Evolutionary conservation across 306 rosid genomes (phyloP).

Genomic region (Vigna hirtella): DNA sequence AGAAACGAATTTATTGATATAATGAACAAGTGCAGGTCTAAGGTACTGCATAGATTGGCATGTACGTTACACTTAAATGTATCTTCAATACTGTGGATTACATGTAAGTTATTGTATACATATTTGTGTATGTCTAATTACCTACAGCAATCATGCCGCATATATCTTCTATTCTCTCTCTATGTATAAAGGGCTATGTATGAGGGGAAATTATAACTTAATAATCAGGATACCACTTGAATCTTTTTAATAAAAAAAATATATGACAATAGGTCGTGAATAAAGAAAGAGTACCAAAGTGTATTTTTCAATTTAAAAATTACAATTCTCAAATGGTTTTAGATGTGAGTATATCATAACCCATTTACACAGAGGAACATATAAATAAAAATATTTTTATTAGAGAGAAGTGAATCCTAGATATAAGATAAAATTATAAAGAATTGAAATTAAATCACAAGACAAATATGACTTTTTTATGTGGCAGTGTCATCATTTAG

Average conservation of each 20-base stretch:
- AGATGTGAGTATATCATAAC: too few species aligned
- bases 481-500: constrained; percentile 2
- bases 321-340: too few species aligned
- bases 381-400: too few species aligned
- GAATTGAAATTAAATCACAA: background rate
- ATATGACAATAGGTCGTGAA: too few species aligned
- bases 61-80: constrained; percentile 14
- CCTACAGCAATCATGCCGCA: constrained; percentile 14
- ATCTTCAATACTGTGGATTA: constrained; percentile 29
- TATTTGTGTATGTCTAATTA: background rate
- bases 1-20: constrained; percentile 97
- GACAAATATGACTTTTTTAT: background rate
- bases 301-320: too few species aligned
- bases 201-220: background rate
- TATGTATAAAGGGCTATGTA: background rate
- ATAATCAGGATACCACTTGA: too few species aligned
- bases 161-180: background rate
- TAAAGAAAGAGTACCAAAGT: too few species aligned
- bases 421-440: background rate
- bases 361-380: background rate
- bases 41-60: constrained; percentile 61
- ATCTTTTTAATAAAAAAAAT: too few species aligned
- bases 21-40: constrained; percentile 97
- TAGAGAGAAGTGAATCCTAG: background rate
- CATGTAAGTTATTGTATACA: background rate